Percentiles rank a stretch among this genome's conserved stretches.
Evolutionary conservation across 2,329 filamentous ascomycete species (phyloP).

Genomic region (Neonectria hederae): DNA sequence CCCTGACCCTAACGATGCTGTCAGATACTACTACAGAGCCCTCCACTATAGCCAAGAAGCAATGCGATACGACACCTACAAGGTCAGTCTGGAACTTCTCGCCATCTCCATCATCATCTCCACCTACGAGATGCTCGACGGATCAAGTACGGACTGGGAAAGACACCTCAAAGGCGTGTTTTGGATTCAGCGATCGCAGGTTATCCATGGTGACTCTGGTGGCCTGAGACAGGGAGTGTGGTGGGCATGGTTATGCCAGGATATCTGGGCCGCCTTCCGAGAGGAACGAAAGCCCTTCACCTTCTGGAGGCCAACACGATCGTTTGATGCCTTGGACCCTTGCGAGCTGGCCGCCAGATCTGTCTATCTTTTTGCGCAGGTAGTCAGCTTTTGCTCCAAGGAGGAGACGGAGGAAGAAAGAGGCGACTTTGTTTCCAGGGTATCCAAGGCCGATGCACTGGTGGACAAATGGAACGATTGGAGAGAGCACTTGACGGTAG

Average conservation of each 20-base stretch:
- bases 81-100: conserved; percentile 64
- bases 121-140: conserved; percentile 72
- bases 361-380: conserved; percentile 63
- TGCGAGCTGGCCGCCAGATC: conserved; percentile 63
- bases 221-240: conserved; percentile 67
- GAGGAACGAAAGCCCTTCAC: conserved; percentile 65
- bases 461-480: conserved; percentile 42
- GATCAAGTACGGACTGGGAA: conserved; percentile 62
- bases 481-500: conserved; percentile 46
- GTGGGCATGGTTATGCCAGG: conserved; percentile 73
- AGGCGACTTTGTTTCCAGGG: not conserved
- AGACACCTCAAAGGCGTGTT: conserved; percentile 71
- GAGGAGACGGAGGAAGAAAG: not conserved
- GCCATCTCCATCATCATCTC: conserved; percentile 68
- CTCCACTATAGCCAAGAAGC: conserved; percentile 68
- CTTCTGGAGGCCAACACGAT: conserved; percentile 63
- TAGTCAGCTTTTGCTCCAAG: conserved; percentile 61
- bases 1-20: conserved; percentile 34
- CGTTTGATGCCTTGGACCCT: conserved; percentile 56
- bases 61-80: conserved; percentile 66
- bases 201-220: conserved; percentile 66
- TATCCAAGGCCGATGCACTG: conserved; percentile 4
- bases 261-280: conserved; percentile 70
- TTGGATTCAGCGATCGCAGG: conserved; percentile 70
- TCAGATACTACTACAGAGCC: conserved; percentile 69